Percentiles rank a stretch among this genome's conserved stretches.
phyloP scores from a whole-genome alignment of 1,284 basidiomycete genomes.

The Caloboletus firmus region DNA sequence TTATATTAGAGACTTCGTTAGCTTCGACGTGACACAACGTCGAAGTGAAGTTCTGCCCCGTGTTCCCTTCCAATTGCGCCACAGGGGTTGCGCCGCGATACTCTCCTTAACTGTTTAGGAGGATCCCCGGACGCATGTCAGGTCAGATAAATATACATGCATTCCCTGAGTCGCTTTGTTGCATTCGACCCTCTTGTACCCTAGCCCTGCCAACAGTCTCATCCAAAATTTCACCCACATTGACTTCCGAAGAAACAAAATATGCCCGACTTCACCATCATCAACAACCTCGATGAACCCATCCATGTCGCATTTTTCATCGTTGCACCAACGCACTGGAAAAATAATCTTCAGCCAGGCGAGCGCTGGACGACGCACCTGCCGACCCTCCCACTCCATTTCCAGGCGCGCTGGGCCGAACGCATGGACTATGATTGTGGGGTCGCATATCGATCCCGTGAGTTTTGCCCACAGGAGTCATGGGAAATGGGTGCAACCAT shows the following conservation, averaged over 20 bases:
- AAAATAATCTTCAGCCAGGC: conserved; percentile 19
- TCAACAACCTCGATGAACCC: conserved; percentile 22
- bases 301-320: conserved; percentile 24
- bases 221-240: background rate
- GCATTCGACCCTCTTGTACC: background rate
- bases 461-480: conserved; percentile 17
- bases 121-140: conserved; percentile 2
- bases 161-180: background rate
- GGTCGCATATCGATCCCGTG: conserved; percentile 4
- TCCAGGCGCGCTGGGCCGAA: conserved; percentile 23
- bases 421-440: conserved; percentile 7
- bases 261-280: conserved; percentile 24
- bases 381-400: conserved; percentile 23
- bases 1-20: background rate
- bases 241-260: background rate
- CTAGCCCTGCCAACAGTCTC: background rate
- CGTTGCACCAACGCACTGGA: conserved; percentile 17
- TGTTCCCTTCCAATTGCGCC: background rate
- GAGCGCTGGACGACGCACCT: conserved; percentile 22
- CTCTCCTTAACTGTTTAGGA: background rate
- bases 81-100: background rate
- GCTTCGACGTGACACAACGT: no score
- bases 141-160: background rate
- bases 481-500: conserved; percentile 21
- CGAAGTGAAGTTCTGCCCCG: no score